Base-by-base conservation (phyloP, 495 filamentous ascomycete species). In the Xylaria castorea region DNA sequence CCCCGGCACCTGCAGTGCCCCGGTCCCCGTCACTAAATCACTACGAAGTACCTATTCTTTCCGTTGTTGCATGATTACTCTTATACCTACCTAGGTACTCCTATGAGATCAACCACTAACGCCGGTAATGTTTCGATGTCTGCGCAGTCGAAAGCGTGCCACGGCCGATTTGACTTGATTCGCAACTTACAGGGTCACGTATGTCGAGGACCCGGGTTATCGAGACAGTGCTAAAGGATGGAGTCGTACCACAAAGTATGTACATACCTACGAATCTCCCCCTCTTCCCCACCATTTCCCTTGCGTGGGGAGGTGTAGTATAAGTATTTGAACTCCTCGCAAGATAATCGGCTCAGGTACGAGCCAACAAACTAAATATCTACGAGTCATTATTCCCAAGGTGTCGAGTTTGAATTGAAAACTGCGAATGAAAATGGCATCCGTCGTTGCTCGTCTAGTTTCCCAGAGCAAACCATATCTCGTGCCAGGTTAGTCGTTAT, bases 391-490 rank as follows among this genome's bases (percentile, higher is more conserved):
- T 27, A 62, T 50, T 62, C 20, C 42, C 8, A 22, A 18, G 12
- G 50, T 42, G 53, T 50, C 57, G 11, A 32, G 5, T 30, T 11
- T 18, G 5, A 58, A 16, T 16, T 27, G 2, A 18, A n/a, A 5
- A 12, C 4, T 36, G 25, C 20, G 5, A 57, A 68, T 34, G 58
- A 62, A 32, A 44, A 80, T 80, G 78, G 73, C 74, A 42, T 71
- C 76, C 42, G 72, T 76, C 14, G 63, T 80, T 22, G 78, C 78
- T 66, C 73, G 71, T 42, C 71, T 78, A 20, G 30, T 78, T 36
- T 78, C 78, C 44, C 50, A 76, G 65, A 76, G 75, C 75, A 77
- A 76, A 22, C 76, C 77, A 16, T 78, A 80, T 66, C 75, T 80
- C 32, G 77, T 81, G 18, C 80, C 80, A 73, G 79, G 78, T 80